Base-by-base conservation (phyloP, 306 rosid genomes). In the Lablab purpureus region DNA sequence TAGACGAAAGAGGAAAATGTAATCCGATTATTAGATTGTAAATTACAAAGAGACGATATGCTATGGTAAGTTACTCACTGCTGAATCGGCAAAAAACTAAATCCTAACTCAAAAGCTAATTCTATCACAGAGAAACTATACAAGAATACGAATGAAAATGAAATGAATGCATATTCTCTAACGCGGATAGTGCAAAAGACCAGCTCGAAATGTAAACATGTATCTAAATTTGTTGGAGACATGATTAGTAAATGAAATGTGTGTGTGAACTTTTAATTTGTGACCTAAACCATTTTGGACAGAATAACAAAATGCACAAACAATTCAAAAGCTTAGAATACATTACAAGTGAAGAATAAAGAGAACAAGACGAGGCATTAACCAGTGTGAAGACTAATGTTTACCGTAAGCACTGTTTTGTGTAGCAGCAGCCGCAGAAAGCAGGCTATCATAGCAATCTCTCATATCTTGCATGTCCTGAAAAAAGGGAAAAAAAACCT, bases 381-480 rank as follows among this genome's bases (percentile, higher is more conserved):
- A 67, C 70, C 0, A 17, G 56, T 10, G 4, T 27, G 54, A 18
- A 60, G 70, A 54, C 47, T 55, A 73, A 37, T 45, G 30, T 55
- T 67, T 87, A 92, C 97, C 97, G 6, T 83, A 92, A 66, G 97
- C 93, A 77, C 95, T 91, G 82, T 93, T 93, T 59, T 93, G 87
- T 3, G 94, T 89, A 8, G 97, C 97, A 14, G 98, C 98, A 6
- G 98, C 97, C 1, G 98, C 98, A 76, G 97, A 86, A 71, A 93
- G 98, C 76, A 91, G 71, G 81, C 92, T 83, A 80, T 93, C 98
- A 71, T 91, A 93, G 90, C 98, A 93, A 76, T 87, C 84, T 86
- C 91, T 86, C 90, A 93, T 93, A 17, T 87, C 93, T 72, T 85
- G 94, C 98, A 93, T 89, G 76, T 87, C 96, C 98, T 93, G 89